A percentile compares a stretch with the other conserved stretches of the same genome.
These are phyloP conservation scores for Amaranthus cruentus DNA, from an alignment of 148 eudicot species.

Conservation along the genomic window DNA sequence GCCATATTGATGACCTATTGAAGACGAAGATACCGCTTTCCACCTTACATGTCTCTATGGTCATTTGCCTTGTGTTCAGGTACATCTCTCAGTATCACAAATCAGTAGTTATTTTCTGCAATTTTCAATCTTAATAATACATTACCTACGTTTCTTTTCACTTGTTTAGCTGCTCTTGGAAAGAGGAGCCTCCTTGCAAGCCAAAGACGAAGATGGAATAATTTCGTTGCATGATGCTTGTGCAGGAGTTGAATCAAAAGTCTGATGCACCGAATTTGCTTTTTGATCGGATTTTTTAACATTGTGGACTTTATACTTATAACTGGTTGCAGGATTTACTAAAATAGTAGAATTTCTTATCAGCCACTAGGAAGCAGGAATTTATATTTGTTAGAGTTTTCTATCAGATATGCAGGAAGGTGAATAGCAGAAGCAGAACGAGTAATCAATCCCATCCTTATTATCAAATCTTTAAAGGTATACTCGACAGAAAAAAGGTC, in stretches of 20 bases:
- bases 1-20: conserved; percentile 73
- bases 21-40: conserved; percentile 91
- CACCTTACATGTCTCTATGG: conserved; percentile 90
- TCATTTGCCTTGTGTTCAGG: conserved; percentile 79
- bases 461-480: conserved; percentile 58
- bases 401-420: conserved; percentile 68
- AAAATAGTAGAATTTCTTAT: conserved; percentile 65
- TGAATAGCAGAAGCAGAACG: conserved; percentile 66
- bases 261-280: conserved; percentile 8
- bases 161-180: conserved; percentile 64
- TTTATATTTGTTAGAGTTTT: conserved; percentile 59
- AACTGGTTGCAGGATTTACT: conserved; percentile 48
- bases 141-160: background rate
- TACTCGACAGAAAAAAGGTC: conserved; percentile 94
- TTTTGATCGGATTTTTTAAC: background rate
- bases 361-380: conserved; percentile 79
- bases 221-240: conserved; percentile 95
- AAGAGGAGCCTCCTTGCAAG: conserved; percentile 77
- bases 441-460: conserved; percentile 75
- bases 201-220: conserved; percentile 88
- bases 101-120: background rate
- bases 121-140: background rate
- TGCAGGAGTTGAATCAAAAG: conserved; percentile 65
- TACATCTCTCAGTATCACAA: conserved; percentile 17
- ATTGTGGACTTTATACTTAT: background rate